Percentiles rank a stretch among this genome's conserved stretches.
phyloP scores from a whole-genome alignment of 129 eudicot genomes.

The Tagetes patula region DNA sequence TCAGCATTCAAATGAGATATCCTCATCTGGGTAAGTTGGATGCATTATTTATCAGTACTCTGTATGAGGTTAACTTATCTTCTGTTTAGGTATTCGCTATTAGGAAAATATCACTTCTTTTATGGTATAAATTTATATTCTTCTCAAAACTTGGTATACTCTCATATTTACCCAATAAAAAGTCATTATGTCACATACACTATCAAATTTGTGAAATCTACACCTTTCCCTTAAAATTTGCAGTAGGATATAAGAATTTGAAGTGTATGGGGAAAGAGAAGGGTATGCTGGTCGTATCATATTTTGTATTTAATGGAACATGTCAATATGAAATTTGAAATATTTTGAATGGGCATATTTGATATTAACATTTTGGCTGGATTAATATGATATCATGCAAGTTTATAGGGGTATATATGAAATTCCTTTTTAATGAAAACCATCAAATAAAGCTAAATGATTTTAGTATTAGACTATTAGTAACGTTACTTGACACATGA shows the following conservation, averaged over 20 bases:
- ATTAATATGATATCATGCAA: not conserved
- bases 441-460: constrained; percentile 2
- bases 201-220: not conserved
- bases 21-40: constrained; percentile 64
- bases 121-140: not conserved
- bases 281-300: not conserved
- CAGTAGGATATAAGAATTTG: not conserved
- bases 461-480: not conserved
- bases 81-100: not conserved
- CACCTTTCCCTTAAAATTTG: no score
- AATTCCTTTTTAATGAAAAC: not conserved
- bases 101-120: not conserved
- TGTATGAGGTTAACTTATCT: not conserved
- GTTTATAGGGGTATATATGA: not conserved
- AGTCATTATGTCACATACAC: not conserved
- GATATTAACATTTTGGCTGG: not conserved
- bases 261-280: not conserved
- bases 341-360: not conserved
- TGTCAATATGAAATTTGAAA: not conserved
- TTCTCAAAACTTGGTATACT: no score
- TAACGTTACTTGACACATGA: not conserved
- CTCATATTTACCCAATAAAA: not conserved
- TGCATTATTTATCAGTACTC: constrained; percentile 4
- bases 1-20: constrained; percentile 68
- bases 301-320: not conserved